phyloP scores from a whole-genome alignment of 2,329 filamentous ascomycete species.

The Pyrenochaeta sp. region DNA sequence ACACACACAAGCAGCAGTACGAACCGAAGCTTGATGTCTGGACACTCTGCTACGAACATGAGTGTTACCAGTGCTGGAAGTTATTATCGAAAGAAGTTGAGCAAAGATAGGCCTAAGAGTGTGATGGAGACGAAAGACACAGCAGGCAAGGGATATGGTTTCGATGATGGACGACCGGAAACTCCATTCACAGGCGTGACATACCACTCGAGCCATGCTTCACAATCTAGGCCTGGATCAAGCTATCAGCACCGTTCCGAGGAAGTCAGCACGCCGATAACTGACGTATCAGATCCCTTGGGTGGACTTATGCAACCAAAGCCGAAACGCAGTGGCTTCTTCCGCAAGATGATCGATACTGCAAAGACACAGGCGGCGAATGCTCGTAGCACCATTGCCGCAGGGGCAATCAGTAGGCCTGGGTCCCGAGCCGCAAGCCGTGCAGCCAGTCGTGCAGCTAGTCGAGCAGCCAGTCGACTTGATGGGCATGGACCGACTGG shows the following conservation, averaged over 20 bases:
- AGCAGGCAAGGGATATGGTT: slow-evolving; percentile 44
- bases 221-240: slow-evolving; percentile 60
- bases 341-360: slow-evolving; percentile 93
- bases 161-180: slow-evolving; percentile 55
- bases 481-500: slow-evolving; percentile 57
- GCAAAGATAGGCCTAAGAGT: slow-evolving; percentile 65
- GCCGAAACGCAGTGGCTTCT: slow-evolving; percentile 83
- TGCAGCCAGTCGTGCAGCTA: slow-evolving; percentile 50
- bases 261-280: slow-evolving; percentile 63
- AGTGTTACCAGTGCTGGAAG: slow-evolving; percentile 96
- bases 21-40: slow-evolving; percentile 90
- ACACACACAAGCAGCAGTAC: slow-evolving; percentile 73
- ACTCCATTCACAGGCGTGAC: slow-evolving; percentile 76
- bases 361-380: slow-evolving; percentile 94
- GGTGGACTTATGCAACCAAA: slow-evolving; percentile 81
- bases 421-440: slow-evolving; percentile 48
- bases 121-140: slow-evolving; percentile 64
- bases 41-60: slow-evolving; percentile 85
- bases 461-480: slow-evolving; percentile 38
- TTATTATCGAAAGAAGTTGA: slow-evolving; percentile 76
- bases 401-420: slow-evolving; percentile 58
- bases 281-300: slow-evolving; percentile 71
- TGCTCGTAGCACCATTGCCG: slow-evolving; percentile 82
- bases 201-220: slow-evolving; percentile 86
- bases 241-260: slow-evolving; percentile 43